Conservation (phyloP, 495 filamentous ascomycete species). For the Arthonia radiata region DNA sequence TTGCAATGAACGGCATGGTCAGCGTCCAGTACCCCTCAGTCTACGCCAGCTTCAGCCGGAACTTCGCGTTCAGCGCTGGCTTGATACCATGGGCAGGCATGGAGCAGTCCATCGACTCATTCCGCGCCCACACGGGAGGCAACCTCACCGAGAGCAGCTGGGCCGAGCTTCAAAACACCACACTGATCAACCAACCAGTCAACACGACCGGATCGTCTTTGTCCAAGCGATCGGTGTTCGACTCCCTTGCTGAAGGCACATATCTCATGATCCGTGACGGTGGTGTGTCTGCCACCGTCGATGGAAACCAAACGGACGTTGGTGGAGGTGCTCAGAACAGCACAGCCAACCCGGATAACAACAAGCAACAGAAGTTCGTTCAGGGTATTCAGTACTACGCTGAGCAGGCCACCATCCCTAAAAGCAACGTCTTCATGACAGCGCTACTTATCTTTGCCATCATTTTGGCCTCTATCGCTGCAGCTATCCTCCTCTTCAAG, state of each 20-base stretch:
- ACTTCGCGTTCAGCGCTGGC: conserved; percentile 82
- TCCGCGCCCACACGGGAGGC: conserved; percentile 57
- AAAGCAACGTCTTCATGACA: conserved; percentile 90
- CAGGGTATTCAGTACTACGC: conserved; percentile 50
- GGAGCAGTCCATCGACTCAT: conserved; percentile 66
- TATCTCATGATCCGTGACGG: conserved; percentile 27
- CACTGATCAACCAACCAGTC: conserved; percentile 34
- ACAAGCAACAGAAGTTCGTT: conserved; percentile 25
- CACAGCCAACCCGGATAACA: conserved; percentile 9
- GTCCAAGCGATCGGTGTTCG: conserved; percentile 29
- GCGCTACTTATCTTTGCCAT: conserved; percentile 73
- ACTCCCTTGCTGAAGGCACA: conserved; percentile 15
- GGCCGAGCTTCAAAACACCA: conserved; percentile 44
- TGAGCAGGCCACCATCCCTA: conserved; percentile 57
- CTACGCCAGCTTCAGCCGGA: conserved; percentile 69
- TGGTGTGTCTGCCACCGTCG: conserved; percentile 25
- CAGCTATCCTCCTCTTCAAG: conserved; percentile 75
- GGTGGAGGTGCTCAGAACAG: conserved; percentile 4
- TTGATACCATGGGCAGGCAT: conserved; percentile 59
- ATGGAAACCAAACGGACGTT: conserved; percentile 14
- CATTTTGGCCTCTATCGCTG: conserved; percentile 58
- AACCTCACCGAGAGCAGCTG: conserved; percentile 64
- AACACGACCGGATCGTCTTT: conserved; percentile 17
- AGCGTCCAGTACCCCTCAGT: conserved; percentile 67
- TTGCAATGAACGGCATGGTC: conserved; percentile 91